A percentile compares a stretch with the other conserved stretches of the same genome.
phyloP scores from a whole-genome alignment of 352 stramenopile genomes.

The Phytopythium litorale region DNA sequence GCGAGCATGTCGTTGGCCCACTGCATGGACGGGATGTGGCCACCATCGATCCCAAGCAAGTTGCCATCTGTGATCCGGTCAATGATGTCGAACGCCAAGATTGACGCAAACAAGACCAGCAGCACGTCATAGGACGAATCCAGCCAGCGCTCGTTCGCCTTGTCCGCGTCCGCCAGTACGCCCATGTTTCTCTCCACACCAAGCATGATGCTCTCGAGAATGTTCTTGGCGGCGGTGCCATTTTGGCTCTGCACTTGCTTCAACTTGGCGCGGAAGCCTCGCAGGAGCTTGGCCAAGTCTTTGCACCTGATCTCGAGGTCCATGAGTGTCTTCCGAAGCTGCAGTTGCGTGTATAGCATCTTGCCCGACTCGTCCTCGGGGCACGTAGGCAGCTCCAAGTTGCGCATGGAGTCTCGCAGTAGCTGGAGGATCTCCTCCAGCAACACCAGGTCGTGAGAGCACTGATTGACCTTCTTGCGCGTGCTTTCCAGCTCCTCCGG shows the following conservation, averaged over 20 bases:
- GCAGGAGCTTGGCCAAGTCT: slow-evolving; percentile 92
- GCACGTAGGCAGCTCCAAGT: slow-evolving; percentile 89
- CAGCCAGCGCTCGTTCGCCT: slow-evolving; percentile 66
- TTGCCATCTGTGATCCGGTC: slow-evolving; percentile 94
- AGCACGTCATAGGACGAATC: slow-evolving; percentile 84
- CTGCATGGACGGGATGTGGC: slow-evolving; percentile 30
- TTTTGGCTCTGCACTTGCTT: slow-evolving; percentile 84
- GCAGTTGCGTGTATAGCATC: slow-evolving; percentile 91
- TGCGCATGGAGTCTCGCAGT: slow-evolving; percentile 91
- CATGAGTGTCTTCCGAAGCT: slow-evolving; percentile 81
- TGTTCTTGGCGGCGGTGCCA: slow-evolving; percentile 68
- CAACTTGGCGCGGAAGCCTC: slow-evolving; percentile 88
- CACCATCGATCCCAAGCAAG: slow-evolving; percentile 68
- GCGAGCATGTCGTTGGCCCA: slow-evolving; percentile 54
- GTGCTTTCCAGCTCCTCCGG: slow-evolving; percentile 88
- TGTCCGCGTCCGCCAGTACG: slow-evolving; percentile 46
- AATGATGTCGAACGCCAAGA: slow-evolving; percentile 93
- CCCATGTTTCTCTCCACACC: slow-evolving; percentile 61
- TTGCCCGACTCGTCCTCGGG: slow-evolving; percentile 84
- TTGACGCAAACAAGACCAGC: slow-evolving; percentile 89
- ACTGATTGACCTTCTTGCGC: slow-evolving; percentile 86
- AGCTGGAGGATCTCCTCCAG: slow-evolving; percentile 96
- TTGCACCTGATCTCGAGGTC: slow-evolving; percentile 90
- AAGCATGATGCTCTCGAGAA: slow-evolving; percentile 59
- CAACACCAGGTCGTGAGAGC: slow-evolving; percentile 94